These are phyloP conservation scores for Pseudognaphalium luteoalbum DNA, from an alignment of 129 eudicot species.

Conservation along the genomic window DNA sequence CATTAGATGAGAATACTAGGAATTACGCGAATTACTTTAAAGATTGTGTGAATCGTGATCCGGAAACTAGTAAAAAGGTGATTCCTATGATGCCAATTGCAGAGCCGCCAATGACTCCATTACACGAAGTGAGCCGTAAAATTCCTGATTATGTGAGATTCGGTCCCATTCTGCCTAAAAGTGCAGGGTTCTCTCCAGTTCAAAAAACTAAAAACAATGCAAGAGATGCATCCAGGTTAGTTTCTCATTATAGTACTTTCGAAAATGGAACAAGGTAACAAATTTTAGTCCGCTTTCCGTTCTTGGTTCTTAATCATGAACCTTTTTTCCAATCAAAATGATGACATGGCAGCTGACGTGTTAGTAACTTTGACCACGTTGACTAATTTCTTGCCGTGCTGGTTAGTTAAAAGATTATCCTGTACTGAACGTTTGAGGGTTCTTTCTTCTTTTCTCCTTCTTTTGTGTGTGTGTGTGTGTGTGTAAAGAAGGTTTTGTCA, in stretches of 20 bases:
- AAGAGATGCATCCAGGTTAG: conserved; percentile 58
- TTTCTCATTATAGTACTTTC: background rate
- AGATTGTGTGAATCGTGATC: conserved; percentile 60
- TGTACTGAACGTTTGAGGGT: background rate
- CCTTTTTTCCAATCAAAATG: background rate
- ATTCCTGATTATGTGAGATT: conserved; percentile 77
- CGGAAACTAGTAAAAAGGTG: conserved; percentile 46
- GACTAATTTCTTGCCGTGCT: background rate
- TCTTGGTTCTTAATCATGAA: background rate
- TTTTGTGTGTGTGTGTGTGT: background rate
- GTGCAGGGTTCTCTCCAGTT: conserved; percentile 73
- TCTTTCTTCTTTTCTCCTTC: no score
- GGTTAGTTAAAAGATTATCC: background rate
- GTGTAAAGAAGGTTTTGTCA: background rate
- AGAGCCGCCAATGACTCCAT: conserved; percentile 82
- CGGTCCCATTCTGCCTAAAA: conserved; percentile 80
- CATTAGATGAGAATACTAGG: conserved; percentile 73
- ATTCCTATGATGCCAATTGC: conserved; percentile 81
- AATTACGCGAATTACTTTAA: conserved; percentile 67
- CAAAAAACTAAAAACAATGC: conserved; percentile 44
- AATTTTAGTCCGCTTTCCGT: background rate
- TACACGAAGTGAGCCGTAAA: conserved; percentile 68
- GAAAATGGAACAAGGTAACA: background rate
- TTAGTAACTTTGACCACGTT: background rate
- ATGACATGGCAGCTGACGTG: background rate